phyloP scores from a whole-genome alignment of 2,329 filamentous ascomycete species.

The Monosporascus sp. region DNA sequence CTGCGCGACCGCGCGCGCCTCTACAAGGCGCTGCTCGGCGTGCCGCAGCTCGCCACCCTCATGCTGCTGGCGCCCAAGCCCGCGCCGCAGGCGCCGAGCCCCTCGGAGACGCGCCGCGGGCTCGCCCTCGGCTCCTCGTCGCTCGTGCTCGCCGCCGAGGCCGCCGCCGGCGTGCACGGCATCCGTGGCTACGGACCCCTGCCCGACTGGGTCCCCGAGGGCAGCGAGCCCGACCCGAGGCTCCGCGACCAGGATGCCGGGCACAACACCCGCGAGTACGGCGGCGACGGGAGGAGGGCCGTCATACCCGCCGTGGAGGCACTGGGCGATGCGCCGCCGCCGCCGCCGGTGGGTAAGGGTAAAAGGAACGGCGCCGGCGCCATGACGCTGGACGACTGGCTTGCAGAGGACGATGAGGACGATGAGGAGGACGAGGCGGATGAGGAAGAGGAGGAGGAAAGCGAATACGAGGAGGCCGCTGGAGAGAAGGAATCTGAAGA shows the following conservation, averaged over 20 bases:
- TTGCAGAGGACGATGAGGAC: constrained; percentile 66
- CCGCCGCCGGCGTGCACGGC: constrained; percentile 64
- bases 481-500: constrained; percentile 48
- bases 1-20: constrained; percentile 85
- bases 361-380: constrained; percentile 51
- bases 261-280: constrained; percentile 30
- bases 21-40: constrained; percentile 76
- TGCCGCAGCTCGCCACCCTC: constrained; percentile 82
- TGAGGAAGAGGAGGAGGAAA: constrained; percentile 44
- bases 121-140: constrained; percentile 80
- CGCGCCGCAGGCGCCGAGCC: constrained; percentile 82
- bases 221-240: constrained; percentile 70
- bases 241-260: constrained; percentile 45
- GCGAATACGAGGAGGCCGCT: constrained; percentile 43
- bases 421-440: constrained; percentile 53
- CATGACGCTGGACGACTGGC: constrained; percentile 90
- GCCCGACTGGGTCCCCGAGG: constrained; percentile 78
- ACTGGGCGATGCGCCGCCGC: constrained; percentile 52
- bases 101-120: constrained; percentile 74
- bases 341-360: constrained; percentile 27
- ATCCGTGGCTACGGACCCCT: constrained; percentile 73
- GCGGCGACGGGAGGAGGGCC: constrained; percentile 30
- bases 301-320: constrained; percentile 55
- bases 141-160: constrained; percentile 65
- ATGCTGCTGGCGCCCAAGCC: constrained; percentile 93